These are phyloP conservation scores for Myxozyma mucilagina DNA, from an alignment of 805 yeast genomes.

Conservation along the genomic window DNA sequence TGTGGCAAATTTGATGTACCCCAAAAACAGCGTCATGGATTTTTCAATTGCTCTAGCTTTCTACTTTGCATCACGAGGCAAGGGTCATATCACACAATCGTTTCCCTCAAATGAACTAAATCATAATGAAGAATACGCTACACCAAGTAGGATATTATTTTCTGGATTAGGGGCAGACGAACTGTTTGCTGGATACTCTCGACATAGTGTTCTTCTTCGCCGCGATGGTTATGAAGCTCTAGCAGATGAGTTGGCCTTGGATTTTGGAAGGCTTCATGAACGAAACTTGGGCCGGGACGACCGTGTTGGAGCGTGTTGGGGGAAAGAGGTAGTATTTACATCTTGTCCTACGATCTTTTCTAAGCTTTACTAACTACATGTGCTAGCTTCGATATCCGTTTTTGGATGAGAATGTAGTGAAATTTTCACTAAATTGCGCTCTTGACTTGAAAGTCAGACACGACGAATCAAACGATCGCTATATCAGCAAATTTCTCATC, in stretches of 20 bases:
- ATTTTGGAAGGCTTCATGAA: constrained; percentile 69
- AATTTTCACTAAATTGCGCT: constrained; percentile 39
- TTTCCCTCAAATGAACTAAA: constrained; percentile 13
- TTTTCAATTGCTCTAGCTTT: constrained; percentile 93
- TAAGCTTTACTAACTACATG: constrained; percentile 67
- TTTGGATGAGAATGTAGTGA: constrained; percentile 57
- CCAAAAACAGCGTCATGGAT: constrained; percentile 92
- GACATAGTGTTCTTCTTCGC: constrained; percentile 54
- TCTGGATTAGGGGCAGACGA: constrained; percentile 99
- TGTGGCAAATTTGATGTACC: constrained; percentile 72
- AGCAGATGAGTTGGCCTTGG: constrained; percentile 61
- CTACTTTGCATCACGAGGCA: constrained; percentile 78
- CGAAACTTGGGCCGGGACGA: constrained; percentile 92
- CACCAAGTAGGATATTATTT: constrained; percentile 67
- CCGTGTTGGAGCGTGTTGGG: constrained; percentile 80
- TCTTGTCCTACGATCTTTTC: not conserved
- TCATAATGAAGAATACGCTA: constrained; percentile 42
- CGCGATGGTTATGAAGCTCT: constrained; percentile 49
- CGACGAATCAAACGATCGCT: constrained; percentile 40
- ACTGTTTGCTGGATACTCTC: constrained; percentile 90
- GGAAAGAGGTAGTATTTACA: constrained; percentile 69
- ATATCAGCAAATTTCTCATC: constrained; percentile 52
- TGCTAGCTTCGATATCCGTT: constrained; percentile 23
- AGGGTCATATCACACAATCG: constrained; percentile 39
- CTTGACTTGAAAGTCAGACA: constrained; percentile 43